Base-by-base conservation (phyloP, 2,329 filamentous ascomycete species). In the Colletotrichum sp. region DNA sequence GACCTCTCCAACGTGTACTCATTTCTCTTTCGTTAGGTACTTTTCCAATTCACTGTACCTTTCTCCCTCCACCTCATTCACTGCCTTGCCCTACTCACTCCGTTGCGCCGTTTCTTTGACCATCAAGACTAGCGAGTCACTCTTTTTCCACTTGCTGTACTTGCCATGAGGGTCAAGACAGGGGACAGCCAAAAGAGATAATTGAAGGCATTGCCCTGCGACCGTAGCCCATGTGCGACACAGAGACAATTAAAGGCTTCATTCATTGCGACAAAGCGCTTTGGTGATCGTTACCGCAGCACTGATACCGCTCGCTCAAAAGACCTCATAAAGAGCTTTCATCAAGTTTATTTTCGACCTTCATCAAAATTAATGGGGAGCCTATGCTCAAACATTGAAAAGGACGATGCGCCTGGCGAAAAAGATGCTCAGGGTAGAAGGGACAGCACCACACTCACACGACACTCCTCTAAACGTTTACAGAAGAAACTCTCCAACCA, bases 301-400 rank as follows among this genome's bases (percentile, higher is more conserved):
- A 24, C 52, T 24, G 21, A 57, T 24, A 57, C 52, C 24, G 57
- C 24, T 61, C 59, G 21, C 9, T 59, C 55, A 28, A 16, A 21
- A 59, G 55, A 61, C 26, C 59, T 61, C 59, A 61, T n/a, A 13
- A 61, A 61, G 59, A 16, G 28, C 59, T 26, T 32, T 32, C 59
- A 34, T 61, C 18, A 28, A 18, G 18, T 32, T 18, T 64, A 64
- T 13, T 21, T 48, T 48, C 43, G 10, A 21, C n/a, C 39, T 48
- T 48, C n/a, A 48, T 48, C 43, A 48, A 48, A 12, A 15, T 60
- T 57, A 36, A 78, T 78, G 77, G 77, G 77, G 28, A 74, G 64
- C 52, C 26, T 69, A 28, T 78, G 77, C 70, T 78, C 76, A 24
- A 77, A 77, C 67, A 69, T 71, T 64, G 65, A 74, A 34, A 78